Evolutionary conservation across 495 filamentous ascomycete genomes (phyloP), one percentile per base, ranked within the genome.

Genomic region (Talaromyces liani): DNA sequence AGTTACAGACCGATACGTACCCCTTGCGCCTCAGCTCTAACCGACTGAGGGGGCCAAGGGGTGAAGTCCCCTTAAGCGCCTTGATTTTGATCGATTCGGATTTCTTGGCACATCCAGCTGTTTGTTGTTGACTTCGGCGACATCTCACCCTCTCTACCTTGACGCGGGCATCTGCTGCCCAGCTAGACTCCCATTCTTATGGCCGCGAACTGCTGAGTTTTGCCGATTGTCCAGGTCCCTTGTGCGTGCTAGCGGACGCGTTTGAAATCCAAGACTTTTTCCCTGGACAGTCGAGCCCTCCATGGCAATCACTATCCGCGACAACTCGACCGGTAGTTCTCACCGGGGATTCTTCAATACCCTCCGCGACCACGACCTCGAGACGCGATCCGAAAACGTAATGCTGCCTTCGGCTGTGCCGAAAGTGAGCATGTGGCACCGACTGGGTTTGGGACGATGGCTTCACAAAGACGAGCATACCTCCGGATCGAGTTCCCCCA

Each of bases 391-490:
- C 39, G 60, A 54, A 62, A 39, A 27, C 18, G 31, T 54, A 24
- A 7, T 41, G 27, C 41, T 56, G 5, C 53, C 58, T 61, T 25
- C 49, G 55, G 16, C 33, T 67, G 68, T 51, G 60, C 75, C 77
- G 56, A 83, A 81, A 65, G 73, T 75, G 70, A 80, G 79, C 65
- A 80, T 82, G 74, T 83, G 79, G 79, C 80, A 80, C 65, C 73
- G 76, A 54, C 67, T 81, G 57, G 77, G 74, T 29, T 69, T 80
- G 36, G 72, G 74, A 63, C 68, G 74, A 75, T 82, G 73, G 77
- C 73, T 80, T 69, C 77, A 77, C 65, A 77, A 78, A 34, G 81
- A 82, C 58, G 77, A 77, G 31, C 27, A 33, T 69, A 49, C 36
- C 53, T 53, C 34, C 67, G 63, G 60, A 60, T 63, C 68, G 36